These are phyloP conservation scores for Trypanosoma conorhini DNA, from an alignment of 208 protist species.

Conservation along the genomic window DNA sequence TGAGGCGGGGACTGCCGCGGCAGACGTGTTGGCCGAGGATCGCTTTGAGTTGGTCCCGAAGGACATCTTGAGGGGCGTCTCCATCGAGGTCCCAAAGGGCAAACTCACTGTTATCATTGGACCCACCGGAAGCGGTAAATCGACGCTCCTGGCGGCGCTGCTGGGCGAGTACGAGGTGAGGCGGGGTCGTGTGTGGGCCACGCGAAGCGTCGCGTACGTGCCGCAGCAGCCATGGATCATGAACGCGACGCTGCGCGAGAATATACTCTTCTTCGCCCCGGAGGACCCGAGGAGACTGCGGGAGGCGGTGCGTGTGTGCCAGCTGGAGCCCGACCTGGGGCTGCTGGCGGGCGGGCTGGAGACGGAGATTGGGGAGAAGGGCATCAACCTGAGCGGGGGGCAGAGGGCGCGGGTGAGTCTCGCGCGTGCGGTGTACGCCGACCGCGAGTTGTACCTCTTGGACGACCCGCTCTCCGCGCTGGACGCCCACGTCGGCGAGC, in stretches of 20 bases:
- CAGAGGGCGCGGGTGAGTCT: constrained; percentile 88
- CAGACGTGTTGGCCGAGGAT: not conserved
- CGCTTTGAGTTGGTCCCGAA: constrained; percentile 40
- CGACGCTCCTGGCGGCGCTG: constrained; percentile 47
- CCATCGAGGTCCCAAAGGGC: constrained; percentile 39
- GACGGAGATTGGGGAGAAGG: constrained; percentile 91
- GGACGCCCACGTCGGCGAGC: constrained; percentile 83
- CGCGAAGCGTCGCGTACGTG: constrained; percentile 77
- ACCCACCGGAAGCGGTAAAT: constrained; percentile 75
- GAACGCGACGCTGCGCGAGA: constrained; percentile 91
- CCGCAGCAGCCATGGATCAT: constrained; percentile 94
- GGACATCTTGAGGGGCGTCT: constrained; percentile 40
- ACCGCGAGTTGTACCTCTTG: constrained; percentile 86
- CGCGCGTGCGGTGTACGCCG: constrained; percentile 86
- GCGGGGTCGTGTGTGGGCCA: constrained; percentile 29
- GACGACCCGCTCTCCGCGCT: constrained; percentile 94
- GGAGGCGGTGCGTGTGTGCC: constrained; percentile 49
- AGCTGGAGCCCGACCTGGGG: constrained; percentile 84
- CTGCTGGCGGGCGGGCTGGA: constrained; percentile 79
- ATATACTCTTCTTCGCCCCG: constrained; percentile 88
- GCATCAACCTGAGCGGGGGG: constrained; percentile 88
- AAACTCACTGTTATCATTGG: constrained; percentile 71
- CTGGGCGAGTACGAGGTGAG: constrained; percentile 39
- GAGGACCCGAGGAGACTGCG: constrained; percentile 50
- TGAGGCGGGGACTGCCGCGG: constrained; percentile 7